Base-by-base conservation (phyloP, 1,139 yeast species). In the Hansenula lynferdii region DNA sequence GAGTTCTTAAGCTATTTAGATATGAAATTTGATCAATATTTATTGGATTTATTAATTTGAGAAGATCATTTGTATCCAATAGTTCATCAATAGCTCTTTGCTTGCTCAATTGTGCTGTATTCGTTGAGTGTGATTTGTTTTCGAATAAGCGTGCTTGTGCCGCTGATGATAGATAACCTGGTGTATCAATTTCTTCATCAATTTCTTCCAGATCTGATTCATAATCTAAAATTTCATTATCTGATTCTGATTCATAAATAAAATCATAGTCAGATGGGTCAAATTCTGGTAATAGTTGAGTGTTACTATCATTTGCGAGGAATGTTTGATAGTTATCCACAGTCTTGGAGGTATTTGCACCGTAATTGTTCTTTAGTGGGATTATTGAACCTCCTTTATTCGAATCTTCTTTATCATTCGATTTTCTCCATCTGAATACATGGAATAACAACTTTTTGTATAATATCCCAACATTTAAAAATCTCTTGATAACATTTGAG, bases 291-390 rank as follows among this genome's bases (percentile, higher is more conserved):
- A 30, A 27, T 15, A 34, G 51, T 51, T 32, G 63, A 75, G 45
- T n/a, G n/a, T n/a, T 75, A 78, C 2, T 48, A 63, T 16, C 0
- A 81, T 75, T 21, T 57, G 54, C 48, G 78, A 85, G 8, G 59
- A 51, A 12, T 75, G 80, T 1, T 74, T 61, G 18, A 75, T 47
- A 8, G 62, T 35, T 24, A 30, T 36, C 14, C 39, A 41, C 24
- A 41, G n/a, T n/a, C n/a, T 27, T 27, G 6, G 29, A 3, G n/a
- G n/a, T n/a, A n/a, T n/a, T n/a, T n/a, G n/a, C n/a, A n/a, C n/a
- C n/a, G n/a, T n/a, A n/a, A n/a, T n/a, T n/a, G n/a, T n/a, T n/a
- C n/a, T n/a, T n/a, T n/a, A n/a, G n/a, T 12, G 26, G 26, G 4
- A 24, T 24, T n/a, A 24, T 15, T 24, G 26, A 24, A 5, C 15